Evolutionary conservation across 805 yeast species (phyloP), one percentile per base, ranked within the genome.

Genomic region (Metschnikowia cubensis): DNA sequence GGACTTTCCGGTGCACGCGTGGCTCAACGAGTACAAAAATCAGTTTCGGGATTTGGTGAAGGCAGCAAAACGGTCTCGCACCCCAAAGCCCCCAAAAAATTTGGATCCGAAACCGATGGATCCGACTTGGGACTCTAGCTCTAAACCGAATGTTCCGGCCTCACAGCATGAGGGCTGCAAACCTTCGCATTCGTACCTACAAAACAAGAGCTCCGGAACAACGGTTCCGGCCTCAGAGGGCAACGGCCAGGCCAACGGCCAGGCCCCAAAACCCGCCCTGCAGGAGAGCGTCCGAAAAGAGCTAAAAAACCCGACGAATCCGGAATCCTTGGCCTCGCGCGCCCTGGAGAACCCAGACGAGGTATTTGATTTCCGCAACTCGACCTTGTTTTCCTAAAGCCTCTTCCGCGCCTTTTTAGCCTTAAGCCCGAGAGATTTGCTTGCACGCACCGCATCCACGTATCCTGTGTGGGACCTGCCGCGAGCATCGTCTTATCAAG

Each of bases 1-100:
- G 55, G 71, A 69, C 52, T 80, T 80, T 48, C 75, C 72, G 54
- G 69, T 73, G 15, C 65, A 60, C 37, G 67, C 68, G 20, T 80
- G 84, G 84, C 62, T 66, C 37, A 53, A 55, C 5, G 59, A 65
- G 15, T 73, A 77, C 56, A 57, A 60, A 6, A 63, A 64, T 34
- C 79, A 77, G 42, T 80, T 74, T 49, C 64, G 55, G 42, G 59
- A 54, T 29, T 62, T 80, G 42, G 67, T 67, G 11, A 61, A 56
- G 20, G 68, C 68, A 36, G 81, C 82, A 0, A 45, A 50, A 14
- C 48, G 41, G 14, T 50, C 59, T 4, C 47, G 52, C 15, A 45
- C 22, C 21, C 36, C 25, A 20, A n/a, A 35, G 38, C 41, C 29
- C n/a, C 39, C 18, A 14, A 14, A 4, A 11, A 3, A 21, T 8